Base-by-base conservation (phyloP, 2,329 filamentous ascomycete genomes). In the Cryphonectria japonica region DNA sequence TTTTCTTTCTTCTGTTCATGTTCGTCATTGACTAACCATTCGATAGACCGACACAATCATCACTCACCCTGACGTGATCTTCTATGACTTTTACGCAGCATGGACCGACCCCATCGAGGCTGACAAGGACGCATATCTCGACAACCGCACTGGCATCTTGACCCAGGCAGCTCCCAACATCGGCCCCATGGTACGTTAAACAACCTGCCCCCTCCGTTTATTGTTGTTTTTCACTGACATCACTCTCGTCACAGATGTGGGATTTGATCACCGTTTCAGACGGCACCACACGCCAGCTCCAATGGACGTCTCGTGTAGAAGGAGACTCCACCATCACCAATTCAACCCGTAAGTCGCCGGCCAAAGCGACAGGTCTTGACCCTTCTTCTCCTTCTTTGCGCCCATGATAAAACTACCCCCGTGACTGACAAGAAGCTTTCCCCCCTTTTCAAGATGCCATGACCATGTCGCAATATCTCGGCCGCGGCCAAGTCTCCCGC, bases 91-190 rank as follows among this genome's bases (percentile, higher is more conserved):
- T 76, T 91, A 90, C 76, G 83, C 81, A 69, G 89, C 90, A 2
- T 92, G 84, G 73, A 79, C 86, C 75, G 80, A 79, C 63, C 85
- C 85, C 2, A 84, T 82, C 72, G 74, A 73, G 2, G 77, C 79
- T 1, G 86, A 88, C 76, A 78, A 78, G 69, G 73, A 77, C 34
- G 73, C 76, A 50, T 88, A 88, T 71, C 79, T 87, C 34, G 82
- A 78, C 80, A 78, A 81, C 70, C 85, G 88, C 69, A 85, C 83
- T 39, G 89, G 89, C 37, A 88, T 91, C 60, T 83, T 92, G 19
- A 84, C 89, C 0, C 88, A 91, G 77, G 88, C 89, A 37, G 88
- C 89, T 1, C 89, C 90, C 34, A 90, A 91, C 78, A 90, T 92
- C 69, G 88, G 88, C 0, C 86, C 89, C 34, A 83, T 90, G 79